Percentiles rank a stretch among this genome's conserved stretches.
phyloP scores from a whole-genome alignment of 1,284 basidiomycete genomes.

The Porogramme epimiltina region DNA sequence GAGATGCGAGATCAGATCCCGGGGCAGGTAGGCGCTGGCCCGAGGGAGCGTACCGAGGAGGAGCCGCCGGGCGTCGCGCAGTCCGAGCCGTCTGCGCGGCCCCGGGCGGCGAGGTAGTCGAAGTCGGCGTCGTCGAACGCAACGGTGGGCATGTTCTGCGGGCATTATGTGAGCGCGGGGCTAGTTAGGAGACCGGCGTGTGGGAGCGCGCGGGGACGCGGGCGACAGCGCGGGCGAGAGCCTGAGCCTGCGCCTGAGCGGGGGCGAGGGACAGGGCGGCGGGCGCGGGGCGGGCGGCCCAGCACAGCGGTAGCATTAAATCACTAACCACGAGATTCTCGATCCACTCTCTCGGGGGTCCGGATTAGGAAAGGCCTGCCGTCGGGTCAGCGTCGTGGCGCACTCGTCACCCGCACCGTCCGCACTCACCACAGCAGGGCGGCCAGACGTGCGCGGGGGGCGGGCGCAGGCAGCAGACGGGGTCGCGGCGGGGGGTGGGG shows the following conservation, averaged over 20 bases:
- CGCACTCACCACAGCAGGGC: not conserved
- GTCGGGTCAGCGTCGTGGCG: too few relatives aligned
- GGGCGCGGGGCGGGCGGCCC: not conserved
- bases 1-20: constrained; percentile 4
- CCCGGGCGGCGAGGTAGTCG: constrained; percentile 6
- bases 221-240: too few relatives aligned
- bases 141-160: constrained; percentile 1
- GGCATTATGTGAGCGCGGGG: not conserved
- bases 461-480: too few relatives aligned
- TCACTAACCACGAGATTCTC: constrained; percentile 5
- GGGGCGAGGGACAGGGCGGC: not conserved
- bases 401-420: not conserved
- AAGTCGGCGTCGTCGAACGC: constrained; percentile 3
- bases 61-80: not conserved
- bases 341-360: constrained; percentile 14
- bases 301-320: constrained; percentile 6
- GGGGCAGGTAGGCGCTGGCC: not conserved
- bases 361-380: constrained; percentile 13
- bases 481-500: too few relatives aligned
- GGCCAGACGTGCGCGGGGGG: too few relatives aligned
- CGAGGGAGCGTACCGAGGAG: not conserved
- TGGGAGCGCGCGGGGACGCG: too few relatives aligned
- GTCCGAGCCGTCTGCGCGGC: not conserved
- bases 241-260: too few relatives aligned
- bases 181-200: too few relatives aligned